Evolutionary conservation across 2,329 filamentous ascomycete species (phyloP).

Genomic region (Exserohilum rostratum): DNA sequence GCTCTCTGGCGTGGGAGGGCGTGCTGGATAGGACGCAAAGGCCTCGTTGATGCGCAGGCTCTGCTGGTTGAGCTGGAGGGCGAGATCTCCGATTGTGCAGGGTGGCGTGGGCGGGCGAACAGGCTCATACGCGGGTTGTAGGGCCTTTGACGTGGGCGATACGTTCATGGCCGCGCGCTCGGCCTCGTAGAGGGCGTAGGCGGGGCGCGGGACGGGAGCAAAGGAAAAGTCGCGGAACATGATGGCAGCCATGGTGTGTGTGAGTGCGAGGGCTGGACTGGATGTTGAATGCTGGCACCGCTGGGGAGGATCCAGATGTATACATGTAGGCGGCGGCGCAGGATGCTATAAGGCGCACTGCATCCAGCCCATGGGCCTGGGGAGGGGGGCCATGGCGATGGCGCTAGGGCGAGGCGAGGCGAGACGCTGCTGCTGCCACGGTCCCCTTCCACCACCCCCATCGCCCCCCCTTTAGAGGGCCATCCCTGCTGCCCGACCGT

Average conservation of each 20-base stretch:
- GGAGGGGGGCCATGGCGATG: conserved; percentile 2
- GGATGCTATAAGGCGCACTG: conserved; percentile 12
- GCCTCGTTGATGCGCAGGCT: conserved; percentile 37
- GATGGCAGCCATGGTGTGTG: conserved; percentile 19
- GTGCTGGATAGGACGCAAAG: conserved; percentile 12
- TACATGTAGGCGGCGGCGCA: conserved; percentile 15
- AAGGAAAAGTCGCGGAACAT: conserved; percentile 52
- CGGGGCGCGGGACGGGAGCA: conserved; percentile 39
- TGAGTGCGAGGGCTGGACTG: too few species aligned
- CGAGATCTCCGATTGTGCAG: conserved; percentile 46
- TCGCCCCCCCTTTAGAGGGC: neutral
- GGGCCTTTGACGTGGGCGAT: conserved; percentile 40
- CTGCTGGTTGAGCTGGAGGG: conserved; percentile 43
- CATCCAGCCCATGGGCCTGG: conserved; percentile 1
- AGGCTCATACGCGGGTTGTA: conserved; percentile 7
- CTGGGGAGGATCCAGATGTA: neutral
- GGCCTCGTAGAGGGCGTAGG: conserved; percentile 32
- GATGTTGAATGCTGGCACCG: neutral
- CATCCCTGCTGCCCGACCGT: neutral
- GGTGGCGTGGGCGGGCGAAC: conserved; percentile 36
- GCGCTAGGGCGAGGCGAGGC: conserved; percentile 2
- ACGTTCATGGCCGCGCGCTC: conserved; percentile 41
- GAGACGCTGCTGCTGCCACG: too few species aligned
- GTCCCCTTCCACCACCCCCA: neutral
- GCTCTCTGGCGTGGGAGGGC: conserved; percentile 35